Conservation (phyloP, 208 protist species). For the Angomonas deanei region DNA sequence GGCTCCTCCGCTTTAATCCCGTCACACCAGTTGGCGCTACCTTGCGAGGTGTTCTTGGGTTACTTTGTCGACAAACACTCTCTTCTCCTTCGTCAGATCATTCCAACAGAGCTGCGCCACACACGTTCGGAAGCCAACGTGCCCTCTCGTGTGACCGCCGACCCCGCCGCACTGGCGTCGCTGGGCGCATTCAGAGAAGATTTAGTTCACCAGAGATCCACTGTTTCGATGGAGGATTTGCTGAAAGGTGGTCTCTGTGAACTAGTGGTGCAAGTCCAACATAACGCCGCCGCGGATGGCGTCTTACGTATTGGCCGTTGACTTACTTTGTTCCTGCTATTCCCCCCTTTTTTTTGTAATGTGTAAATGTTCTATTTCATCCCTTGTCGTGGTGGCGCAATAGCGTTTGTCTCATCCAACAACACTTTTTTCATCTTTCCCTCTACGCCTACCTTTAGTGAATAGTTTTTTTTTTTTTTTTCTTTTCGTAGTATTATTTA, state of each 20-base stretch:
- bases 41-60: constrained; percentile 27
- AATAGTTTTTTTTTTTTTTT: not conserved
- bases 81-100: constrained; percentile 44
- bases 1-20: constrained; percentile 23
- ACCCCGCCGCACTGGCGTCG: not conserved
- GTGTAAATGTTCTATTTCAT: not conserved
- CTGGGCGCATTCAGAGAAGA: not conserved
- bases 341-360: constrained; percentile 6
- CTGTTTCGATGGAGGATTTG: constrained; percentile 1
- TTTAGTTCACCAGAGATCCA: not conserved
- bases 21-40: constrained; percentile 31
- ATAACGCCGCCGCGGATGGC: constrained; percentile 3
- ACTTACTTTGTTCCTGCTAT: constrained; percentile 16
- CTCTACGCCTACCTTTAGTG: not conserved
- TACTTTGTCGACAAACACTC: constrained; percentile 29
- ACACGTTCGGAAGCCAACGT: constrained; percentile 21
- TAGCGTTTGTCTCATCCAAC: too few species aligned
- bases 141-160: not conserved
- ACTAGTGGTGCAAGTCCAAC: constrained; percentile 20
- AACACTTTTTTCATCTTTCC: constrained; percentile 3
- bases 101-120: constrained; percentile 46
- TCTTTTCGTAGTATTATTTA: constrained; percentile 4
- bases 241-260: constrained; percentile 15
- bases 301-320: constrained; percentile 1
- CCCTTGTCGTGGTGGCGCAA: too few species aligned